Evolutionary conservation across 106 monocot species (phyloP).

Genomic region (Alisma plantagoaquatica): DNA sequence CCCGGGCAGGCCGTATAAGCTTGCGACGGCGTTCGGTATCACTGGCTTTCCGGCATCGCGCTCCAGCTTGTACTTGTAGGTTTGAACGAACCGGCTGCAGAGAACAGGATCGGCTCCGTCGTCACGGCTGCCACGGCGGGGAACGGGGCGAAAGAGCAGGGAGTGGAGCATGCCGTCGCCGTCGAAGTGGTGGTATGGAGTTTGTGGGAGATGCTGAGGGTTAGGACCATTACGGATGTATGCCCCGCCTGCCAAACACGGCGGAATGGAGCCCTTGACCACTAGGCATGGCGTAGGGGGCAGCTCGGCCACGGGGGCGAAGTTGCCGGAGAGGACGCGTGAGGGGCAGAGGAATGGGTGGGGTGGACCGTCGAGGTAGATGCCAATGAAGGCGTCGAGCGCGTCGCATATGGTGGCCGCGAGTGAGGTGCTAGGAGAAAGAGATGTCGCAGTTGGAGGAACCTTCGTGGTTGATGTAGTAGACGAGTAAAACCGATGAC

Average conservation of each 20-base stretch:
- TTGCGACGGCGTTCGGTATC: neutral
- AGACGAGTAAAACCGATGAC: too few species aligned
- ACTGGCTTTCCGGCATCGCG: slow-evolving; percentile 3
- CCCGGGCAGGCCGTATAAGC: neutral
- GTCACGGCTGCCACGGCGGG: neutral
- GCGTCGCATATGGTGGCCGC: neutral
- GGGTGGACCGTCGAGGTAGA: neutral
- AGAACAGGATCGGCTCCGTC: neutral
- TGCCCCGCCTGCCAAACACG: slow-evolving; percentile 10
- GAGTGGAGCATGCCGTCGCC: slow-evolving; percentile 27
- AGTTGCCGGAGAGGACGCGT: slow-evolving; percentile 16
- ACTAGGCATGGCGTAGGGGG: slow-evolving; percentile 6
- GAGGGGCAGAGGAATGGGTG: slow-evolving; percentile 9
- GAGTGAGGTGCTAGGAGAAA: slow-evolving; percentile 3
- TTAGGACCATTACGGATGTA: slow-evolving; percentile 24
- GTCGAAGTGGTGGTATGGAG: slow-evolving; percentile 15
- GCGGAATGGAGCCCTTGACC: slow-evolving; percentile 12
- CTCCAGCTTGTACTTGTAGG: slow-evolving; percentile 9
- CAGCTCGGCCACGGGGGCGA: slow-evolving; percentile 13
- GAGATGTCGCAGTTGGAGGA: too few species aligned
- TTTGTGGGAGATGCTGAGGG: slow-evolving; percentile 13
- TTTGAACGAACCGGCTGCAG: slow-evolving; percentile 19
- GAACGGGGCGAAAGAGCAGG: slow-evolving; percentile 3
- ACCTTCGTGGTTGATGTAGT: neutral
- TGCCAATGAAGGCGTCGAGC: slow-evolving; percentile 13